Evolutionary conservation across 129 eudicot species (phyloP), one percentile per base, ranked within the genome.

Genomic region (Tanacetum coccineum): DNA sequence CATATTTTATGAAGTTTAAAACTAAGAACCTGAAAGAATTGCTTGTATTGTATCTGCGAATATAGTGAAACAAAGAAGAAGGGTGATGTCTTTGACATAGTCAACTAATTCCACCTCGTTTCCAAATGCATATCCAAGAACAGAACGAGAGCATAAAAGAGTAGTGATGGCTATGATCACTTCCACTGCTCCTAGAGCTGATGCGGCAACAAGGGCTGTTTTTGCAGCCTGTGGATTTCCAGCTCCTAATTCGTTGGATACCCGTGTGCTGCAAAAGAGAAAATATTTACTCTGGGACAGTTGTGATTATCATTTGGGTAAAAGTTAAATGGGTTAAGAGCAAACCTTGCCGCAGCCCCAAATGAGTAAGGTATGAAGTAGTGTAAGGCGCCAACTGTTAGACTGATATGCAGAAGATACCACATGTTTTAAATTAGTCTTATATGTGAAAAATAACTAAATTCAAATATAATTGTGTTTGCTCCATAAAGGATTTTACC

Each of bases 311-410:
- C 13, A 13, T 12, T 66, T 1, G 0, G 44, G 62, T 9, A 26
- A 56, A 56, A 21, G 3, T 63, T 0, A 21, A 70, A 62, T 22
- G 22, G n/a, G 51, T 47, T 55, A 12, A 20, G 54, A 32, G 62
- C 51, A 21, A 42, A 82, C 87, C 85, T 70, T 74, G 81, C 79
- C 42, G 91, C 81, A 66, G 83, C 87, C 11, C 86, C 81, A 51
- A 85, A 67, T 61, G 84, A 67, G 70, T 63, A 79, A 7, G 80
- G 87, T 67, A 85, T 57, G 74, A 3, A 54, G 69, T 50, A 85
- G 70, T 81, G 85, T 25, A 82, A 22, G 14, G 81, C 57, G 17
- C 63, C n/a, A 50, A 81, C 66, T 25, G 78, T 62, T 17, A 81
- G 25, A 66, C 87, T 81, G 90, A 57, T 44, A 46, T 52, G 50